These are phyloP conservation scores for Musa schizocarpa DNA, from an alignment of 176 grass and related monocot species.

Conservation along the genomic window DNA sequence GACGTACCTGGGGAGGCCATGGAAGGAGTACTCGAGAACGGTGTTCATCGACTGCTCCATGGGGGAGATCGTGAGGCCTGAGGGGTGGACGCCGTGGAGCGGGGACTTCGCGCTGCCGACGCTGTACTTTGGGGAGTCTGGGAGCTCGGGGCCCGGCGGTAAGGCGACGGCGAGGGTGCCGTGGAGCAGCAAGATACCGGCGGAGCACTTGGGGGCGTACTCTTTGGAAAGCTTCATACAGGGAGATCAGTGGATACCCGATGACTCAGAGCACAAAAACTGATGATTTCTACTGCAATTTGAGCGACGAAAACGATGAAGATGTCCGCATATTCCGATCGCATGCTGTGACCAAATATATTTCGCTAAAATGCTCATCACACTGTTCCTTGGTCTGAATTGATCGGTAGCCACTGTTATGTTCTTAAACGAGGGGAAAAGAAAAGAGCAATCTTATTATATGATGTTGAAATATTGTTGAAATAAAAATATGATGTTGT, in stretches of 20 bases:
- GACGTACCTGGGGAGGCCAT: constrained; percentile 62
- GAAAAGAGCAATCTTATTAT: no score
- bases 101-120: constrained; percentile 85
- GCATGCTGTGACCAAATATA: no score
- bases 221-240: constrained; percentile 75
- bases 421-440: no score
- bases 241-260: constrained; percentile 70
- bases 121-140: constrained; percentile 75
- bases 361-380: no score
- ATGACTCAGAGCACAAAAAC: neutral
- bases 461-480: no score
- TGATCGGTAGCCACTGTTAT: no score
- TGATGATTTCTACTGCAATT: no score
- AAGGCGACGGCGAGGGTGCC: constrained; percentile 28
- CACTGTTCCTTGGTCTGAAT: no score
- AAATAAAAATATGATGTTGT: no score
- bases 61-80: constrained; percentile 57
- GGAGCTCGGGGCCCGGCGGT: constrained; percentile 48
- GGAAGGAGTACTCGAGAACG: constrained; percentile 95
- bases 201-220: constrained; percentile 55
- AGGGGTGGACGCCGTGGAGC: constrained; percentile 64
- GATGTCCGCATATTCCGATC: no score
- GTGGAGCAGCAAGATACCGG: constrained; percentile 80
- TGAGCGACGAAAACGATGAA: no score
- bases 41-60: constrained; percentile 56